These are phyloP conservation scores for Crucihimalaya himalaica DNA, from an alignment of 345 rosid genomes.

Conservation along the genomic window DNA sequence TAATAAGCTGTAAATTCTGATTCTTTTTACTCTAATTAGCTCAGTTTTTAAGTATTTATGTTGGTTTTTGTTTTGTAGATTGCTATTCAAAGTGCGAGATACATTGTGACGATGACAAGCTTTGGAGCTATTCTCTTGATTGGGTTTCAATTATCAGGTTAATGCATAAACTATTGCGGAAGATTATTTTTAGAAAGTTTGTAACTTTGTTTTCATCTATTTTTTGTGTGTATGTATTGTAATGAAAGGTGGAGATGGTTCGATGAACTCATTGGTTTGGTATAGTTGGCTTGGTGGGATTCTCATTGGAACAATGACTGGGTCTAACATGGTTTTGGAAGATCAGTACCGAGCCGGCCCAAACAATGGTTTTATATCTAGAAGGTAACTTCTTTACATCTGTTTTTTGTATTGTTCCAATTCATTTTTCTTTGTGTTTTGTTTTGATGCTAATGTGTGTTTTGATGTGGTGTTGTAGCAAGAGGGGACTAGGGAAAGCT, in stretches of 20 bases:
- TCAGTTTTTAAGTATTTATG: neutral
- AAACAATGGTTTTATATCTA: constrained; percentile 86
- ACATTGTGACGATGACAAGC: constrained; percentile 90
- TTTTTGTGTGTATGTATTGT: constrained; percentile 18
- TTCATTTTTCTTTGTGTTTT: neutral
- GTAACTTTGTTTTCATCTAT: constrained; percentile 1
- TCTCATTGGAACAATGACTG: constrained; percentile 92
- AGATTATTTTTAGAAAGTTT: neutral
- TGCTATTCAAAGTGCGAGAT: constrained; percentile 87
- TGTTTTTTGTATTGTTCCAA: neutral
- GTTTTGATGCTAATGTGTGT: neutral
- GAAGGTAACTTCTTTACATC: constrained; percentile 57
- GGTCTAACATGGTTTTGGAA: constrained; percentile 88
- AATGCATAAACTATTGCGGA: constrained; percentile 4
- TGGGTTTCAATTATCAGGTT: constrained; percentile 92
- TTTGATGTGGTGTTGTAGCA: constrained; percentile 50
- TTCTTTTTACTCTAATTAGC: no score
- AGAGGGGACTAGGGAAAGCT: constrained; percentile 95
- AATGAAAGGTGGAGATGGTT: constrained; percentile 75
- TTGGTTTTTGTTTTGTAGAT: constrained; percentile 42
- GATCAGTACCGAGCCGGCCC: constrained; percentile 96
- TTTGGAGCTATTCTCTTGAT: constrained; percentile 80
- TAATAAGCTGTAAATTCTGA: neutral
- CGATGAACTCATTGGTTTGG: constrained; percentile 84
- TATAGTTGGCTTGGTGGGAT: constrained; percentile 98